A percentile compares a stretch with the other conserved stretches of the same genome.
Evolutionary conservation across 140 eudicot species (phyloP).

Genomic region (Erigeron philadelphicus): DNA sequence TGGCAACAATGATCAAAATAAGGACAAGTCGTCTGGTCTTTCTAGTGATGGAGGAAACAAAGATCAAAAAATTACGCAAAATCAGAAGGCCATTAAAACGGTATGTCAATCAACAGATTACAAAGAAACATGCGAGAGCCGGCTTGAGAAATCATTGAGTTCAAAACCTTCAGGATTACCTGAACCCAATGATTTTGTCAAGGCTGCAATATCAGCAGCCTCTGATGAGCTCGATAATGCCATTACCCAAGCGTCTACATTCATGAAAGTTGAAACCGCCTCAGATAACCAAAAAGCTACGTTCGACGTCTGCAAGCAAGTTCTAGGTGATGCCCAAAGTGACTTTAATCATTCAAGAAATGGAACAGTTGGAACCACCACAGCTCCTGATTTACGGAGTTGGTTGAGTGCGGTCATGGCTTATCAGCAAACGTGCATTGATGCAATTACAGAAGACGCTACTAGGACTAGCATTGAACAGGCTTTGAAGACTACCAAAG

Average conservation of each 20-base stretch:
- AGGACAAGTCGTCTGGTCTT: neutral
- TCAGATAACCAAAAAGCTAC: slow-evolving; percentile 45
- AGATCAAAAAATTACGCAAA: slow-evolving; percentile 14
- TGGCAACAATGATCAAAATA: neutral
- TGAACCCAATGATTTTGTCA: slow-evolving; percentile 41
- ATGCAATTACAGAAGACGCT: slow-evolving; percentile 52
- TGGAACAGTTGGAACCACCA: slow-evolving; percentile 12
- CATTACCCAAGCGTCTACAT: slow-evolving; percentile 28
- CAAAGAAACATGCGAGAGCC: slow-evolving; percentile 47
- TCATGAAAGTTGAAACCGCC: slow-evolving; percentile 38
- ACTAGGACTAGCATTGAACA: slow-evolving; percentile 34
- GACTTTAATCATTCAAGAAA: slow-evolving; percentile 46
- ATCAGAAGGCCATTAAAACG: slow-evolving; percentile 37
- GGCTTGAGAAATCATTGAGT: slow-evolving; percentile 40
- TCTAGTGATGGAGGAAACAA: slow-evolving; percentile 11
- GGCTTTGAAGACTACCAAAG: slow-evolving; percentile 36
- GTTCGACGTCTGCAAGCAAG: slow-evolving; percentile 47
- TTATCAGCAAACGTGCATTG: slow-evolving; percentile 75
- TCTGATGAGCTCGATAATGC: slow-evolving; percentile 45
- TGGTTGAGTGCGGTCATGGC: slow-evolving; percentile 75
- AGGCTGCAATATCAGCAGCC: slow-evolving; percentile 47
- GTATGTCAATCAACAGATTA: slow-evolving; percentile 50
- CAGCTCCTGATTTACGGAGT: slow-evolving; percentile 36
- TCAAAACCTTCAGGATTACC: slow-evolving; percentile 21
- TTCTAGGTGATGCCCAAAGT: slow-evolving; percentile 45